These are phyloP conservation scores for Glaciozyma martinii DNA, from an alignment of 768 basidiomycete species.

Conservation along the genomic window DNA sequence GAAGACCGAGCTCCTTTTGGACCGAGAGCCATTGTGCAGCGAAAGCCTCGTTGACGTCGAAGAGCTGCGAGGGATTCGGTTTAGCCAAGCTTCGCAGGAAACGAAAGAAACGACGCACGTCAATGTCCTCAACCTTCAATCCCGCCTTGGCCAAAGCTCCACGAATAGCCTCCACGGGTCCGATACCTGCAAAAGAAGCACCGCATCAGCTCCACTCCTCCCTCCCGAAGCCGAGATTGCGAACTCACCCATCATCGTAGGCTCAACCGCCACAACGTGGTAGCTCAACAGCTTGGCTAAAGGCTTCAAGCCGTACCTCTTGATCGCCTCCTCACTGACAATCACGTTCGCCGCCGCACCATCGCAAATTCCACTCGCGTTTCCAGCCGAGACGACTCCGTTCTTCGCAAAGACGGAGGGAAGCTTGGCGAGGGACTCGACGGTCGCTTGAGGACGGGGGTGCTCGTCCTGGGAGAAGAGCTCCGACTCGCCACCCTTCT, in stretches of 20 bases:
- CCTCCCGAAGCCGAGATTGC: background rate
- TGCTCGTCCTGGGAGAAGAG: constrained; percentile 39
- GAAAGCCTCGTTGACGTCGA: constrained; percentile 39
- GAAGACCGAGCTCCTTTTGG: constrained; percentile 41
- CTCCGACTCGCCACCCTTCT: constrained; percentile 31
- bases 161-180: constrained; percentile 39
- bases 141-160: constrained; percentile 31
- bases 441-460: constrained; percentile 40
- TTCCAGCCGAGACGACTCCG: constrained; percentile 42
- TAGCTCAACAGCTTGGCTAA: constrained; percentile 40
- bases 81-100: background rate
- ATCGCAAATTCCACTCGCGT: constrained; percentile 42
- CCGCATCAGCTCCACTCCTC: background rate
- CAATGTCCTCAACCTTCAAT: constrained; percentile 40
- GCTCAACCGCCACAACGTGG: constrained; percentile 42
- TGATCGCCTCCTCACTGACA: constrained; percentile 39
- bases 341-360: constrained; percentile 44
- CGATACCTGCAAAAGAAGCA: constrained; percentile 34
- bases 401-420: constrained; percentile 40
- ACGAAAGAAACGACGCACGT: constrained; percentile 19
- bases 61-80: constrained; percentile 9
- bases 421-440: constrained; percentile 37
- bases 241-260: constrained; percentile 40
- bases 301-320: constrained; percentile 39
- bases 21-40: constrained; percentile 43